These are phyloP conservation scores for Perkinsus olseni DNA, from an alignment of 169 alveolate species.

Conservation along the genomic window DNA sequence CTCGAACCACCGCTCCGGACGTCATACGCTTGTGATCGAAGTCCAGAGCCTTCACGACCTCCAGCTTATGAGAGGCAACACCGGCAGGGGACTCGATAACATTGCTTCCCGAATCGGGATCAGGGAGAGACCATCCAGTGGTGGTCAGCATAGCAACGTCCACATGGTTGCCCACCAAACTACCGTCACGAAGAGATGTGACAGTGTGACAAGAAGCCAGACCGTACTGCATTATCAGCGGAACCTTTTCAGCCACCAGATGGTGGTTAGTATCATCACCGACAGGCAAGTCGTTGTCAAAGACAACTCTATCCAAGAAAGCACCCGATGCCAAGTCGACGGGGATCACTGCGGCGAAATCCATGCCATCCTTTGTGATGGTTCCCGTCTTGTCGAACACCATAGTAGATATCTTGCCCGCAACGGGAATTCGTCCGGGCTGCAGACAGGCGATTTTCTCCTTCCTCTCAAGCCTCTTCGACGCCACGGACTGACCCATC, in stretches of 20 bases:
- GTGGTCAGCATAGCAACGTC: background rate
- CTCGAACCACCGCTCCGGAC: background rate
- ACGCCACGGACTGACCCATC: background rate
- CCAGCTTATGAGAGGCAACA: background rate
- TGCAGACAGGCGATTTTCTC: background rate
- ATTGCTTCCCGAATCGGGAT: background rate
- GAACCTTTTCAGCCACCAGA: background rate
- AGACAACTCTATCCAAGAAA: background rate
- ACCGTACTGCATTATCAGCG: background rate
- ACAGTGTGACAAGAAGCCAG: background rate
- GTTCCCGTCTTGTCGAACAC: slow-evolving; percentile 11
- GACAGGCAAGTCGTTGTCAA: background rate
- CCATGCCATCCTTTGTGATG: background rate
- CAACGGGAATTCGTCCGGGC: background rate
- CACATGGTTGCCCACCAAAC: background rate
- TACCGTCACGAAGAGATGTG: background rate
- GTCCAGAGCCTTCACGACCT: background rate
- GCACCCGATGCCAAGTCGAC: background rate
- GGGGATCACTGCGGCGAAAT: background rate
- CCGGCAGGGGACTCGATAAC: background rate
- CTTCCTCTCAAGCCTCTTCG: background rate
- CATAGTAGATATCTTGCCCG: background rate
- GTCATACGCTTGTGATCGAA: background rate
- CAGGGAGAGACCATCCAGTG: background rate
- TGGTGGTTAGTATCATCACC: background rate